Base-by-base conservation (phyloP, 1,284 basidiomycete genomes). In the Irpex sp. region DNA sequence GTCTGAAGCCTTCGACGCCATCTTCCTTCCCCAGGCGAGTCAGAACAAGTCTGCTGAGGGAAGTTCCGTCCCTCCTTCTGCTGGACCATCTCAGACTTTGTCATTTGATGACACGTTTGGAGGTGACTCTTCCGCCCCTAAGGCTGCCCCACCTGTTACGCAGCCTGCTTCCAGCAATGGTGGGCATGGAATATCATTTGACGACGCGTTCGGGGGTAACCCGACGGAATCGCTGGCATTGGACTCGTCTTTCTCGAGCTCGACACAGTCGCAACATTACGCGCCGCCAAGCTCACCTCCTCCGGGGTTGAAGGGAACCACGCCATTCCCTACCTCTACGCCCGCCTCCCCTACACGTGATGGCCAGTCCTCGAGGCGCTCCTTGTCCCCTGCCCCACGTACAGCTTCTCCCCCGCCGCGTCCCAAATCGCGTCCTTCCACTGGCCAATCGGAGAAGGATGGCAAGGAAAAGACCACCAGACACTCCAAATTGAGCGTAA, bases 401-500 rank as follows among this genome's bases (percentile, higher is more conserved):
- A 69, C 76, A n/a, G 70, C 70, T 5, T 79, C 86, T 6, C 85
- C 87, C 9, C 80, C 84, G n/a, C 81, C 81, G 13, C 82, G 83
- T 9, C 69, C 88, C 0, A 86, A 81, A 71, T 82, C 81, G 37
- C 76, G 87, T 26, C 75, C 81, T 11, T 86, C 86, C 5, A 86
- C 85, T 2, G 36, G 38, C 2, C 85, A 85, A 0, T 81, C 82
- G 36, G 66, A 72, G 55, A 71, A 75, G 67, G 85, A 88, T 68
- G 40, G 40, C 40, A 89, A 83, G 64, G 78, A 81, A 44, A 80
- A 82, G 13, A 73, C 81, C 26, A 26, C 26, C 55, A 81, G 85
- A 67, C 83, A 85, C 69, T 91, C 89, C 36, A 91, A 90, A 72
- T 76, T 91, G 62, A 92, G 88, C 69, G 91, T 92, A 77, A 78